Conservation (phyloP, 2,329 filamentous ascomycete species). For the Pyrenochaeta sp. region DNA sequence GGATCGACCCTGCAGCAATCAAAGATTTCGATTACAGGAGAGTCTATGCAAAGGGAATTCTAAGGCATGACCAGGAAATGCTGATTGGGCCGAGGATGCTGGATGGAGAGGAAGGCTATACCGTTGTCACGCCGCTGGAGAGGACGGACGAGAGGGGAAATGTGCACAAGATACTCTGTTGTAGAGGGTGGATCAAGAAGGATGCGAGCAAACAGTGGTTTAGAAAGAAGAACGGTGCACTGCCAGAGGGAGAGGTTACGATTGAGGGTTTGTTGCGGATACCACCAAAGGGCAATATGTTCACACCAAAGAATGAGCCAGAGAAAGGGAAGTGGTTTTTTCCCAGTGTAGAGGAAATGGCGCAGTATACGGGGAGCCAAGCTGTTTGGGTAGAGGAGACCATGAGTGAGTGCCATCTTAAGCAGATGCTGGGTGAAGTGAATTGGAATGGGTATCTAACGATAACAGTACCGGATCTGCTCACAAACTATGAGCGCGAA, state of each 20-base stretch:
- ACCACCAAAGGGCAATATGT: conserved; percentile 97
- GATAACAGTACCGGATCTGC: conserved; percentile 74
- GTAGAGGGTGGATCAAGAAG: conserved; percentile 90
- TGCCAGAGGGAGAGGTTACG: conserved; percentile 75
- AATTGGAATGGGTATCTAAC: conserved; percentile 39
- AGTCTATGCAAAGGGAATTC: conserved; percentile 76
- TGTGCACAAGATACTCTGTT: conserved; percentile 76
- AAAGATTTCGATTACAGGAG: conserved; percentile 91
- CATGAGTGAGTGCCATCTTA: conserved; percentile 70
- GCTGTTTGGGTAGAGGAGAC: conserved; percentile 96
- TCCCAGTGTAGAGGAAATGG: conserved; percentile 93
- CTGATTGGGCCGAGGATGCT: conserved; percentile 88
- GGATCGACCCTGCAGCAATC: conserved; percentile 81
- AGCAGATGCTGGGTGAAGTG: conserved; percentile 1
- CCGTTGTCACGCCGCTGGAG: conserved; percentile 92
- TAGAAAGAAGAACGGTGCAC: conserved; percentile 62
- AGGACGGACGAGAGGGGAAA: conserved; percentile 62
- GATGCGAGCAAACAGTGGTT: conserved; percentile 71
- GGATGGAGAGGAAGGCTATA: conserved; percentile 88
- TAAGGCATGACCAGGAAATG: conserved; percentile 94
- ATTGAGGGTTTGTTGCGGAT: conserved; percentile 86
- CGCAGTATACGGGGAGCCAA: conserved; percentile 79
- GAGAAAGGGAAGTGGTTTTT: conserved; percentile 91
- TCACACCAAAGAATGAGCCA: conserved; percentile 89
- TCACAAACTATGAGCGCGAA: conserved; percentile 78